Conservation (phyloP, 176 grass and related monocot genomes). For the Musa acuminata region DNA sequence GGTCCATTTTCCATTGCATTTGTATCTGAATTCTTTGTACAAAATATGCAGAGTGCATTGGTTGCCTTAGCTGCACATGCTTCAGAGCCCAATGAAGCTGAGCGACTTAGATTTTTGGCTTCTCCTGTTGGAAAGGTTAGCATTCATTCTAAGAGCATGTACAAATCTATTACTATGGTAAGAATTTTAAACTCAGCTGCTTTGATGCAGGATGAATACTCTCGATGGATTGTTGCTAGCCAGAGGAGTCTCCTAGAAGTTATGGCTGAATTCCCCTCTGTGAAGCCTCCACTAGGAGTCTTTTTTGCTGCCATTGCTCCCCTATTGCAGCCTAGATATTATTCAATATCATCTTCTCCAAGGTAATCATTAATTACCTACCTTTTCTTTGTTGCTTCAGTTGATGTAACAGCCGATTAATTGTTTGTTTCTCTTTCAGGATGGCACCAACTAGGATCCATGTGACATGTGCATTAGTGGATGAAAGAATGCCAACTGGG, state of each 20-base stretch:
- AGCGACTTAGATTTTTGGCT: constrained; percentile 60
- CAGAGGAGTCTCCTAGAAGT: constrained; percentile 89
- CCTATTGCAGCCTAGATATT: constrained; percentile 84
- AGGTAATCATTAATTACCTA: constrained; percentile 37
- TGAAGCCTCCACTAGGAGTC: constrained; percentile 75
- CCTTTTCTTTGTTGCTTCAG: constrained; percentile 1
- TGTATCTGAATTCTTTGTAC: not conserved
- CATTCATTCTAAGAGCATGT: constrained; percentile 2
- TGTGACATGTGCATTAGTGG: constrained; percentile 73
- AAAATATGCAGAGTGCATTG: constrained; percentile 49
- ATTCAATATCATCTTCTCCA: constrained; percentile 88
- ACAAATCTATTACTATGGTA: not conserved
- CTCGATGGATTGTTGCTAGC: constrained; percentile 72
- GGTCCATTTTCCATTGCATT: not conserved
- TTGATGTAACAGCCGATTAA: not conserved
- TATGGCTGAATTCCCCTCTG: constrained; percentile 82
- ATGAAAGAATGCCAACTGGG: constrained; percentile 60
- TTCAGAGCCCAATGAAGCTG: constrained; percentile 59
- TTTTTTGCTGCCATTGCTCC: constrained; percentile 82
- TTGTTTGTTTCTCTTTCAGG: constrained; percentile 37
- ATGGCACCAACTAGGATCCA: constrained; percentile 72
- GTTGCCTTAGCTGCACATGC: constrained; percentile 66
- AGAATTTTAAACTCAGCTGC: not conserved
- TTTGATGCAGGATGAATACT: constrained; percentile 74
- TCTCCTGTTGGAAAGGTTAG: constrained; percentile 85